Percentiles rank a stretch among this genome's conserved stretches.
Evolutionary conservation across 1,284 basidiomycete species (phyloP).

Genomic region (Fereydounia khargensis): DNA sequence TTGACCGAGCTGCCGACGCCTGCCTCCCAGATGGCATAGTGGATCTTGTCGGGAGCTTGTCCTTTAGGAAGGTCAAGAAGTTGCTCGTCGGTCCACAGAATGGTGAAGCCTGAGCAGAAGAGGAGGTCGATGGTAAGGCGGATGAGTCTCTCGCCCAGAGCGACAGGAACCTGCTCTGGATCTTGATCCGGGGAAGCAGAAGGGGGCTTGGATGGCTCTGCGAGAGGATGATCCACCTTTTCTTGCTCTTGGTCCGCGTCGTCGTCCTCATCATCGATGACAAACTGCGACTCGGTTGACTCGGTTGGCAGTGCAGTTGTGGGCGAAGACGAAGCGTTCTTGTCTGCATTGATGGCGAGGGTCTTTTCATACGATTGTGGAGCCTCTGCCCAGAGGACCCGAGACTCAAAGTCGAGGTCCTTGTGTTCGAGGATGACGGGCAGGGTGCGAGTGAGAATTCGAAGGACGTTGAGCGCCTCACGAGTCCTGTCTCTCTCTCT

Average conservation of each 20-base stretch:
- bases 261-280: slow-evolving; percentile 47
- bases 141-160: slow-evolving; percentile 34
- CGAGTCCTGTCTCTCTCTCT: slow-evolving; percentile 29
- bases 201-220: neutral
- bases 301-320: no score
- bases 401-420: slow-evolving; percentile 15
- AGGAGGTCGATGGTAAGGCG: slow-evolving; percentile 42
- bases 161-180: slow-evolving; percentile 8
- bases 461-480: slow-evolving; percentile 49
- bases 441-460: slow-evolving; percentile 46
- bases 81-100: slow-evolving; percentile 53
- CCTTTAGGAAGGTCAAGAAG: slow-evolving; percentile 6
- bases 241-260: slow-evolving; percentile 7
- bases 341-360: neutral
- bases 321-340: no score
- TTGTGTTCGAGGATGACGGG: slow-evolving; percentile 37
- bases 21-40: slow-evolving; percentile 50
- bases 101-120: slow-evolving; percentile 52
- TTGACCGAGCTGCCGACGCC: slow-evolving; percentile 52
- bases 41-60: slow-evolving; percentile 2
- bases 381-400: slow-evolving; percentile 30
- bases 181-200: neutral
- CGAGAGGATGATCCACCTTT: slow-evolving; percentile 21
- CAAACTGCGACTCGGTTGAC: slow-evolving; percentile 42
- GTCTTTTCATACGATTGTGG: slow-evolving; percentile 8